These are phyloP conservation scores for Arthrobotrys iridis DNA, from an alignment of 2,329 filamentous ascomycete species.

Conservation along the genomic window DNA sequence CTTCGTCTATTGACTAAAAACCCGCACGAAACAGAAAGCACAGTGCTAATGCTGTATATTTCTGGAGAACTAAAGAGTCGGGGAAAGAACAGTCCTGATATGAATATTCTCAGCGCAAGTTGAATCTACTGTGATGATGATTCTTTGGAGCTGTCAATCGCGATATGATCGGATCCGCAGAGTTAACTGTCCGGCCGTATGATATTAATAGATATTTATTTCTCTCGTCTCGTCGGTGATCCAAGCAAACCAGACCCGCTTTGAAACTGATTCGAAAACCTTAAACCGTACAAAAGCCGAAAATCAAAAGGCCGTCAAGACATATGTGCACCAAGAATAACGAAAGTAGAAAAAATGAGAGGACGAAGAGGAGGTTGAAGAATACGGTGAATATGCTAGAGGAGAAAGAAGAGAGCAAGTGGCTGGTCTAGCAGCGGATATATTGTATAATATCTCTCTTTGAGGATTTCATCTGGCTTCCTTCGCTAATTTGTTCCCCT, in stretches of 20 bases:
- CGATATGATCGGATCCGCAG: no score
- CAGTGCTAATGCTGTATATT: no score
- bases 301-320: slow-evolving; percentile 31
- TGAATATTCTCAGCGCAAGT: no score
- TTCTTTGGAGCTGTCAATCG: no score
- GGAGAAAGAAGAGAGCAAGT: slow-evolving; percentile 2
- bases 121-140: no score
- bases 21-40: not conserved
- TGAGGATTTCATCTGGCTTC: slow-evolving; percentile 39
- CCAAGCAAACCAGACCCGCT: no score
- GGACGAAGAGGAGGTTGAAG: slow-evolving; percentile 1
- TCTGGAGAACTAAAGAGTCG: no score
- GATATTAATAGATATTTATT: no score
- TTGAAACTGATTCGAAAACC: slow-evolving; percentile 1
- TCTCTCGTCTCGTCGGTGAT: no score
- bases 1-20: no score
- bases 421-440: slow-evolving; percentile 22
- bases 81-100: no score
- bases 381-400: slow-evolving; percentile 4
- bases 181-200: no score
- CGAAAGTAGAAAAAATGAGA: slow-evolving; percentile 8
- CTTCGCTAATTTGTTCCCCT: slow-evolving; percentile 44
- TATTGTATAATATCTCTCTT: slow-evolving; percentile 39
- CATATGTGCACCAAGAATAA: slow-evolving; percentile 1
- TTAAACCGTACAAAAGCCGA: slow-evolving; percentile 5